Evolutionary conservation across 2,329 filamentous ascomycete species (phyloP).

Genomic region (Penicillium sp.): DNA sequence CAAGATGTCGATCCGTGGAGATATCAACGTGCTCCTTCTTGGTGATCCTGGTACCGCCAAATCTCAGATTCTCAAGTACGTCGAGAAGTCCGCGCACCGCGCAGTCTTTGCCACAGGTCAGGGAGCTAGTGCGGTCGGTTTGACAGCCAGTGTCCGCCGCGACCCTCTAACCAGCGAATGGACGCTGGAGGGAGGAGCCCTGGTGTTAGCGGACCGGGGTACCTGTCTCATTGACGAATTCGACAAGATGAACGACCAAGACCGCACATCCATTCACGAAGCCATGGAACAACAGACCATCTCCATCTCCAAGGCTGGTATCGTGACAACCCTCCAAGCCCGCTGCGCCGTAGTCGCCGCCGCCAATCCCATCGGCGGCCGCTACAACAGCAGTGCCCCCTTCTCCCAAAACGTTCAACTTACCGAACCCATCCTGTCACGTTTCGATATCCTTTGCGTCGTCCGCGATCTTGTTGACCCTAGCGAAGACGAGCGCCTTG

Average conservation of each 20-base stretch:
- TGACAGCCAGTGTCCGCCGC: constrained; percentile 93
- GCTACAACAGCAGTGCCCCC: constrained; percentile 94
- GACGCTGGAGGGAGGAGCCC: constrained; percentile 93
- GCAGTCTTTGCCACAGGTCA: constrained; percentile 98
- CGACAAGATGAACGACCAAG: constrained; percentile 99
- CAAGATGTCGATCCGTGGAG: constrained; percentile 87
- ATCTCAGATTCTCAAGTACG: constrained; percentile 95
- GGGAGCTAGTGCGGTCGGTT: constrained; percentile 94
- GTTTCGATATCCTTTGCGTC: constrained; percentile 96
- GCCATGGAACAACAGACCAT: constrained; percentile 99
- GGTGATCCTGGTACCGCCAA: constrained; percentile 98
- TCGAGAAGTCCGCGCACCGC: constrained; percentile 95
- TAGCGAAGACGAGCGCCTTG: constrained; percentile 86
- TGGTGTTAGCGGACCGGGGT: constrained; percentile 92
- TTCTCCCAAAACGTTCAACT: constrained; percentile 97
- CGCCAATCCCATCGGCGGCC: constrained; percentile 92
- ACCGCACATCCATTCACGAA: constrained; percentile 97
- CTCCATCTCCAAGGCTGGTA: constrained; percentile 97
- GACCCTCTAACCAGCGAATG: constrained; percentile 96
- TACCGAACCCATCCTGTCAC: constrained; percentile 94
- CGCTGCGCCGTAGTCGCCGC: constrained; percentile 96
- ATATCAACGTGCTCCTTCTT: constrained; percentile 96
- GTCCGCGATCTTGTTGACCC: constrained; percentile 96
- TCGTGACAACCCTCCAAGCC: constrained; percentile 94
- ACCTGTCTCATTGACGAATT: constrained; percentile 98